Base-by-base conservation (phyloP, 768 basidiomycete genomes). In the Neoboletus brunneissimus region DNA sequence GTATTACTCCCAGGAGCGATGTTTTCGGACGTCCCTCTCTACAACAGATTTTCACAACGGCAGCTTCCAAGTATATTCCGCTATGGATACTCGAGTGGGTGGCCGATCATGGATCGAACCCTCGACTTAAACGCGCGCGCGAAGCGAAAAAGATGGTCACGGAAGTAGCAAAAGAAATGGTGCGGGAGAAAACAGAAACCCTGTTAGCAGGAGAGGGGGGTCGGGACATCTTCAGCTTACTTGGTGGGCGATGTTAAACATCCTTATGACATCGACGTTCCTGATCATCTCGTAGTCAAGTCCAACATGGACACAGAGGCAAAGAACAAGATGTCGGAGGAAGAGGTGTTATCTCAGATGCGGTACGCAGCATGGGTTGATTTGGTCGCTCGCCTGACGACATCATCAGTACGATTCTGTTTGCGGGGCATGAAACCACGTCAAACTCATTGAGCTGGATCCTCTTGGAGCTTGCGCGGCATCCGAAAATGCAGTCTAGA, bases 361-460 rank as follows among this genome's bases (percentile, higher is more conserved):
- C 38, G 69, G 69, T 69, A 43, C 1, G 67, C 51, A 42, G 13
- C 38, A 11, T 47, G 7, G 5, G 48, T 34, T 31, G 8, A 32
- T 20, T 20, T 16, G 1, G 12, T 31, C n/a, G 13, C 9, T 7
- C 7, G 2, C 22, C 38, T 40, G 25, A 51, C 29, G 23, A 23
- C n/a, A 20, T 54, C 4, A n/a, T 12, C n/a, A 80, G 78, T 18
- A 79, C 77, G 23, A 76, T 81, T 12, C 61, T 80, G 12, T 60
- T 81, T 12, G 79, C 79, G 40, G 79, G 78, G 1, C 81, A 88
- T 65, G 87, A 86, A 66, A 87, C 86, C 4, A 84, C 81, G 48
- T 79, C 86, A 4, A 82, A 77, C 37, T 76, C 79, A 2, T 51
- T 86, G 31, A 76, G 77, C 53, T 91, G 86, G 85, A 76, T 81